Evolutionary conservation across 2,329 filamentous ascomycete species (phyloP), one percentile per base, ranked within the genome.

Genomic region (Colletotrichum lentis): DNA sequence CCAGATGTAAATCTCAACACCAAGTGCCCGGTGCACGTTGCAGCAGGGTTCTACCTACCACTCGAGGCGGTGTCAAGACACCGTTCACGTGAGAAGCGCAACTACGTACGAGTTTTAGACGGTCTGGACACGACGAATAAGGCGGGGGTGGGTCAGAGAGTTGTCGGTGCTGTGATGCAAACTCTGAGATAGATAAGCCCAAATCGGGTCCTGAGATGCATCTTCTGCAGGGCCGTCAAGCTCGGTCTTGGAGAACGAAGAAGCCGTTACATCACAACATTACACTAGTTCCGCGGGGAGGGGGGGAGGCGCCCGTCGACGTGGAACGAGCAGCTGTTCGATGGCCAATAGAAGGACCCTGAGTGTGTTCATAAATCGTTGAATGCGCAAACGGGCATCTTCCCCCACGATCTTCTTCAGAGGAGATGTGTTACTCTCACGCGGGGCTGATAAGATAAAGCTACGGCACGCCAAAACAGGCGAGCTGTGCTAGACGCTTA

Each of bases 401-500:
- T 39, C 44, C 41, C 49, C 44, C 35, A 44, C 43, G 11, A 37
- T 35, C 18, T 24, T 56, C 11, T 44, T 55, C 41, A 31, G 54
- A 56, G 59, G 46, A 41, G 53, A 66, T 56, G 56, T 39, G 56
- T 66, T 60, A 54, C 43, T 44, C 62, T 50, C 43, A 56, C 62
- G 62, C 62, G 66, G 66, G 66, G 66, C 62, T 52, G 66, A 69
- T 69, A 69, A 69, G 66, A 69, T 69, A 66, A 65, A 65, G 65
- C 62, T 55, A 60, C 35, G 50, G 11, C 54, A 43, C 64, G 65
- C 62, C 66, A 65, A 35, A 37, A 66, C 50, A 69, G 66, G 66
- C 66, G 66, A 69, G 62, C 66, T 44, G 66, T 69, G 66, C 52
- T 65, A 57, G 52, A 46, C 62, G 66, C 66, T 69, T 69, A 61